phyloP scores from a whole-genome alignment of 2,329 filamentous ascomycete genomes.

The Domatiomyces globalis region DNA sequence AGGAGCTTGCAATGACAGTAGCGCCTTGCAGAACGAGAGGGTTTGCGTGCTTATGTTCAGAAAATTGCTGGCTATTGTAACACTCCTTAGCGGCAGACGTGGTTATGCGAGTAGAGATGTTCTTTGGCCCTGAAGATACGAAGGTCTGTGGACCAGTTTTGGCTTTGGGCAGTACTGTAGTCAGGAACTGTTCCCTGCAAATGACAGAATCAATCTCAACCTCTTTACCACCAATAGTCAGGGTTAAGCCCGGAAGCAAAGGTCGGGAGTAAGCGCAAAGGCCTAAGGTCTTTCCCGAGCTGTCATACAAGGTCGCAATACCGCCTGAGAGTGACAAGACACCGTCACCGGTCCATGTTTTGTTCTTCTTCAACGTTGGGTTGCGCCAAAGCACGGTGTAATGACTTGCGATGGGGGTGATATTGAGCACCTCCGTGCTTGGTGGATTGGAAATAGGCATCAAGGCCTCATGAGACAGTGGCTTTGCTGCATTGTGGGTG shows the following conservation, averaged over 20 bases:
- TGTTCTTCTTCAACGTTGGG: conserved; percentile 57
- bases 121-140: conserved; percentile 15
- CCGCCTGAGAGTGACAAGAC: conserved; percentile 45
- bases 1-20: conserved; percentile 13
- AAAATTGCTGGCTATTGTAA: background rate
- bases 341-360: conserved; percentile 64
- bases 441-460: conserved; percentile 21
- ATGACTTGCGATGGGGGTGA: conserved; percentile 3
- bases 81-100: conserved; percentile 1
- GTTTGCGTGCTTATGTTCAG: background rate
- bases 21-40: background rate
- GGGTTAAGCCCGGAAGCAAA: conserved; percentile 44
- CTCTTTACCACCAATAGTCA: conserved; percentile 53
- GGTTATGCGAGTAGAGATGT: conserved; percentile 7
- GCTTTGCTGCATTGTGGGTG: background rate
- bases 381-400: conserved; percentile 41
- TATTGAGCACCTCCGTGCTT: conserved; percentile 21
- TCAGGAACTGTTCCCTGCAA: conserved; percentile 13
- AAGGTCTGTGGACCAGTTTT: background rate
- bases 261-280: conserved; percentile 41
- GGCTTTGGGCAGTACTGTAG: conserved; percentile 1
- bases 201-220: conserved; percentile 52
- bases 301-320: conserved; percentile 47
- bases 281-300: conserved; percentile 51
- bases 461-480: conserved; percentile 2